Evolutionary conservation across 257 asterid genomes (phyloP), one percentile per base, ranked within the genome.

Genomic region (Orobanche coerulescens): DNA sequence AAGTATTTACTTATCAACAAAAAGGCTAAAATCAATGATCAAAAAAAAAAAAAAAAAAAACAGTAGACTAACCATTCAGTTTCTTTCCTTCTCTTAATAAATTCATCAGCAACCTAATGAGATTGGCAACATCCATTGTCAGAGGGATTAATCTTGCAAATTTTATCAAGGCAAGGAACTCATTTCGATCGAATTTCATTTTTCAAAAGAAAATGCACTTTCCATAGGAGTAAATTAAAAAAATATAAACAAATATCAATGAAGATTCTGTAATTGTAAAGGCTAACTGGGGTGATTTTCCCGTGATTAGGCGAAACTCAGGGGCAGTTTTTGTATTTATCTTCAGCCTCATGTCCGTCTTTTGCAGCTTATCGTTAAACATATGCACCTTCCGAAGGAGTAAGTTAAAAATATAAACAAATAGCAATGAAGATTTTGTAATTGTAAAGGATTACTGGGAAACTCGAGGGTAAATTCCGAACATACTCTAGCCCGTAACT

Each of bases 91-190:
- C 96, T 83, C 77, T 77, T 85, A 66, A 83, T 73, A 54, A 91
- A 82, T 71, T 91, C 97, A 68, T 85, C 94, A 18, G 83, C 94
- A 62, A 91, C 95, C 96, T 87, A 73, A 46, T 24, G 68, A 68
- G 33, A 67, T 54, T 43, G 62, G 70, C 47, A 71, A 69, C 40
- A 72, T 6, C 50, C 50, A 52, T 53, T 36, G 62, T 71, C 67
- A 81, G 75, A 42, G 31, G 44, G 34, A 43, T 58, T n/a, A n/a
- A n/a, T 58, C 12, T 55, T 5, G 15, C 54, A 36, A 52, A 65
- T 64, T 33, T 40, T 46, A 63, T 48, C 16, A 19, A 40, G 48
- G 47, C 3, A 53, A 58, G 37, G 48, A 13, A 58, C 36, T 69
- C 26, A 71, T 46, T 57, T 16, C 19, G 39, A 40, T 55, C 47